Evolutionary conservation across 2,329 filamentous ascomycete species (phyloP), one percentile per base, ranked within the genome.

Genomic region (Phymatotrichopsis omnivora): DNA sequence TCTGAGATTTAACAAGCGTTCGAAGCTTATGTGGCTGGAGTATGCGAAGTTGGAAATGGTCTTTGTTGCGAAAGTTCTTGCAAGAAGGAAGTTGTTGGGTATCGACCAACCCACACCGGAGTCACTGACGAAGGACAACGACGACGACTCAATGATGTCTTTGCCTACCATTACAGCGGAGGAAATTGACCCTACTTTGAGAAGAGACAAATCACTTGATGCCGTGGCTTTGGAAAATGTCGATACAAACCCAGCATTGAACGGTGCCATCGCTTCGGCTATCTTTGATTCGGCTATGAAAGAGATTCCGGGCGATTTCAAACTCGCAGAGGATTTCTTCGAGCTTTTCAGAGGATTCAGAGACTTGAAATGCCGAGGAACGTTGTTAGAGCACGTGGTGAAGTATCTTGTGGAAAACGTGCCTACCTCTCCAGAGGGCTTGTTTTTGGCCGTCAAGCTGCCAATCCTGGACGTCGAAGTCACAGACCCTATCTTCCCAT

Each of bases 41-140:
- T 96, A 95, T 61, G 82, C 83, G 7, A 80, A 83, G 60, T 73
- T 89, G 60, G 91, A 98, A 69, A 85, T 94, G 77, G 80, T 91
- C 52, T 96, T 93, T 70, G 71, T 96, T 45, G 77, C 75, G 40
- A 86, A 83, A 66, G 77, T 96, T 60, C 78, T 83, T 47, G 76
- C 76, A 50, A 76, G 85, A 62, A 78, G 80, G 63, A 72, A 72
- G 56, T 75, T 83, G 43, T 61, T 84, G 45, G 79, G 78, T 3
- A 62, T 83, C 46, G 76, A 80, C 53, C 58, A 63, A n/a, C 29
- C 24, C n/a, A 14, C 30, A 41, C 61, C 62, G 55, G 62, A 73
- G 51, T 63, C 65, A 31, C 65, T 60, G 34, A 62, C 62, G 38
- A 67, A 70, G 17, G 68, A 68, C 7, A 63, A 63, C 19, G 69